Evolutionary conservation across 176 grass and related monocot species (phyloP), one percentile per base, ranked within the genome.

Genomic region (Eremochloa ophiuroides): DNA sequence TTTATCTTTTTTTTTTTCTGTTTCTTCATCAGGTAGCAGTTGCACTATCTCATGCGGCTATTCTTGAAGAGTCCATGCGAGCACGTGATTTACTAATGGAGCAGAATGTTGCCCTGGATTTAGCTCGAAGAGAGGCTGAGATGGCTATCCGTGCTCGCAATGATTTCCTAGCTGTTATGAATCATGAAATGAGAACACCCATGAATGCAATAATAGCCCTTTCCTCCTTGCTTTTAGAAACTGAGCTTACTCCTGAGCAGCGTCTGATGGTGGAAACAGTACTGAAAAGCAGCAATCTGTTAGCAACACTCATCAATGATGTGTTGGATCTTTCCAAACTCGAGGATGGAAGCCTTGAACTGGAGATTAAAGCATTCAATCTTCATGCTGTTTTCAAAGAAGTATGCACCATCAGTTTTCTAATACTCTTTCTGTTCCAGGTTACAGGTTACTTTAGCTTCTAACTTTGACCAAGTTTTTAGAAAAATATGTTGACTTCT

Each of bases 131-230:
- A 66, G 92, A 98, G 12, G 95, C 95, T 55, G 95, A 98, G 86
- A 98, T 89, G 95, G 95, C 92, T 28, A 98, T 98, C 65, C 88
- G 95, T 67, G 95, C 92, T 69, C 92, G 95, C 44, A 95, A 95
- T 43, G 95, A 98, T 87, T 98, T 98, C 47, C 75, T 98, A 70
- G 95, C 95, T 71, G 95, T 98, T 51, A 98, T 98, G 95, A 98
- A 98, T 82, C 95, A 98, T 14, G 95, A 98, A 89, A 98, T 98
- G 95, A 80, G 90, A 41, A 98, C 95, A 62, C 95, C 95, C 31
- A 98, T 98, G 95, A 89, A 93, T 85, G 90, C 92, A 76, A 93
- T 98, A 63, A 98, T 98, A 85, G 95, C 92, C 40, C 88, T 98
- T 31, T 94, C 95, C 4, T 94, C 92, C 58, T 78, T 98, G 74